Evolutionary conservation across 768 basidiomycete genomes (phyloP).

Genomic region (Psilocybe azurescens): DNA sequence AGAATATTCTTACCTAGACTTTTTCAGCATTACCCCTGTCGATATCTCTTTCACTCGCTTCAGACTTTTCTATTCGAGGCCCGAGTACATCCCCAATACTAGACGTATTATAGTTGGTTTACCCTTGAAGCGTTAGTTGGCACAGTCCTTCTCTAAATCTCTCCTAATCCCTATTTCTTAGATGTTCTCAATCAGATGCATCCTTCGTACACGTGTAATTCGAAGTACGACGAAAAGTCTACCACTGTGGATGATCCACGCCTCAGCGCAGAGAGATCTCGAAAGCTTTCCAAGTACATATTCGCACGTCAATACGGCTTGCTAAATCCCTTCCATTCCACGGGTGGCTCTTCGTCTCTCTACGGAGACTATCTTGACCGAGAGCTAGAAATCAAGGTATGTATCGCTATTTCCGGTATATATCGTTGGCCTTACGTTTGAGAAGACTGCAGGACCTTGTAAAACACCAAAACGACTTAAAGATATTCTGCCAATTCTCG

Average conservation of each 20-base stretch:
- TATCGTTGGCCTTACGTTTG: neutral
- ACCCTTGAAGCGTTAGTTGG: slow-evolving; percentile 63
- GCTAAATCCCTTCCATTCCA: slow-evolving; percentile 55
- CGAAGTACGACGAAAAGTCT: slow-evolving; percentile 18
- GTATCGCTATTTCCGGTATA: neutral
- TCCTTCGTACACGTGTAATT: slow-evolving; percentile 41
- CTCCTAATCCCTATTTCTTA: slow-evolving; percentile 30
- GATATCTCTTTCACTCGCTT: slow-evolving; percentile 58
- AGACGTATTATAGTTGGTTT: slow-evolving; percentile 65
- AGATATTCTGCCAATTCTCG: slow-evolving; percentile 53
- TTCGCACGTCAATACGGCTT: slow-evolving; percentile 84
- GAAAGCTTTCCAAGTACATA: slow-evolving; percentile 80
- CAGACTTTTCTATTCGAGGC: slow-evolving; percentile 72
- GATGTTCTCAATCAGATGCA: slow-evolving; percentile 70
- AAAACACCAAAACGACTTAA: slow-evolving; percentile 82
- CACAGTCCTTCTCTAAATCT: neutral
- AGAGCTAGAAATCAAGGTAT: slow-evolving; percentile 76
- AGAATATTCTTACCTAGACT: neutral
- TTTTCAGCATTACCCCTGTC: slow-evolving; percentile 46
- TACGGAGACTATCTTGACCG: slow-evolving; percentile 62
- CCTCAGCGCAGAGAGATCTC: slow-evolving; percentile 52
- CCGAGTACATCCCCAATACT: slow-evolving; percentile 54
- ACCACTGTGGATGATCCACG: slow-evolving; percentile 47
- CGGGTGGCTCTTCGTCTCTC: slow-evolving; percentile 30
- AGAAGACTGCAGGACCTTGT: slow-evolving; percentile 40